Evolutionary conservation across 2,329 filamentous ascomycete genomes (phyloP), one percentile per base, ranked within the genome.

Genomic region (Didymella lethalis): DNA sequence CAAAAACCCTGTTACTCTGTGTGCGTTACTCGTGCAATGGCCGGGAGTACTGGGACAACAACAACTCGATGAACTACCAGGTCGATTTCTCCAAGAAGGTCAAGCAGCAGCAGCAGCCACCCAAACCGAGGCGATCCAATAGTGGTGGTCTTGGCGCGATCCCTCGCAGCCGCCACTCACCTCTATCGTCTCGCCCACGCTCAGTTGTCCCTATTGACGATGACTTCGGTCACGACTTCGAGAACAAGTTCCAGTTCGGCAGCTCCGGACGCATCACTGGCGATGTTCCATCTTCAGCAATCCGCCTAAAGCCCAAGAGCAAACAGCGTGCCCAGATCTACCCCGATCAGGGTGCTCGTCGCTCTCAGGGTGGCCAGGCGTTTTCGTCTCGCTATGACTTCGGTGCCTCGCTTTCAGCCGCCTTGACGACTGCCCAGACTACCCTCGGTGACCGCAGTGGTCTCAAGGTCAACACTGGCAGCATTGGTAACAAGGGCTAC

Each of bases 381-480:
- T 97, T 98, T 76, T 91, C 92, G 46, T 93, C 93, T 77, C 90
- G 95, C 53, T 99, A 99, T 76, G 94, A 98, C 80, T 98, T 99
- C 76, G 89, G 91, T 61, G 92, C 92, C n/a, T 98, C 95, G 0
- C 84, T 98, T 29, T 89, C 85, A 52, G 92, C 93, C 50, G 93
- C 92, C 12, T 90, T 94, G 74, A 88, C 89, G 71, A 88, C 86
- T 28, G 88, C 90, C 46, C 90, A 91, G 72, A 87, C 87, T 64
- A 82, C 83, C 14, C 79, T 85, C 64, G 81, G 84, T 63, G 85
- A 88, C 75, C 80, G 82, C 71, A 85, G 84, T 78, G 80, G 76
- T 63, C 65, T 82, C 50, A 78, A 78, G 64, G 48, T 70, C 32
- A 71, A 64, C 48, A 66, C 56, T 20, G 48, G 59, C 32, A 71